Conservation (phyloP, 1,284 basidiomycete genomes). For the Cryptococcus hybrid region DNA sequence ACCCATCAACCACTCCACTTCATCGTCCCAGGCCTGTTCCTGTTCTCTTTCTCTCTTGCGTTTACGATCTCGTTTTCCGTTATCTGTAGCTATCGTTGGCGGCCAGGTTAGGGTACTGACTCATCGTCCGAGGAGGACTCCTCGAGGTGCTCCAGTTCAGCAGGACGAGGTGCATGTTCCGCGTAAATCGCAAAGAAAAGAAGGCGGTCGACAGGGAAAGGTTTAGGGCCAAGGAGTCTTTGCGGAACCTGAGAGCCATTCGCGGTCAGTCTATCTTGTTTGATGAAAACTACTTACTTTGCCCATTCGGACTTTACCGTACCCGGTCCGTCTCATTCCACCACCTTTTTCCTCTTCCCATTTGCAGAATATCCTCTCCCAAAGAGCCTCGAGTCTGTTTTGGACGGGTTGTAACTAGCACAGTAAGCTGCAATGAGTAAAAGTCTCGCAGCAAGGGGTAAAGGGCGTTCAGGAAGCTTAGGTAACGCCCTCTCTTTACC, state of each 20-base stretch:
- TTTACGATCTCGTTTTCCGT: slow-evolving; percentile 54
- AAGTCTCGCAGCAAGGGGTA: slow-evolving; percentile 67
- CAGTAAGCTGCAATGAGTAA: slow-evolving; percentile 78
- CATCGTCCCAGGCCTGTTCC: slow-evolving; percentile 50
- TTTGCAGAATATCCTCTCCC: slow-evolving; percentile 64
- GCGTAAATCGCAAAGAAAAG: slow-evolving; percentile 76
- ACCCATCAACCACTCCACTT: slow-evolving; percentile 41
- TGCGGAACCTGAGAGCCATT: slow-evolving; percentile 65
- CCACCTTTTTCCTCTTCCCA: slow-evolving; percentile 60
- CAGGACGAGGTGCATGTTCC: slow-evolving; percentile 63
- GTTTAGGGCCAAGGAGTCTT: slow-evolving; percentile 71
- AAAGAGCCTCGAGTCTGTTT: slow-evolving; percentile 78
- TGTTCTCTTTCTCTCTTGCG: slow-evolving; percentile 65
- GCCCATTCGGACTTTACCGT: slow-evolving; percentile 38
- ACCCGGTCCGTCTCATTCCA: slow-evolving; percentile 49
- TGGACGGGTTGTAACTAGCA: slow-evolving; percentile 81
- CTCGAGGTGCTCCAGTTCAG: slow-evolving; percentile 23
- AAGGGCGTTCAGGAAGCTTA: slow-evolving; percentile 31
- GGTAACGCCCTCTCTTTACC: slow-evolving; percentile 16
- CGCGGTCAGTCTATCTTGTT: not conserved
- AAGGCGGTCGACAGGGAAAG: slow-evolving; percentile 79
- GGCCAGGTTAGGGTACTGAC: slow-evolving; percentile 11
- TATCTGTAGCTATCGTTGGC: slow-evolving; percentile 12
- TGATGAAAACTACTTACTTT: slow-evolving; percentile 27
- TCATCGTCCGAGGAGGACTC: slow-evolving; percentile 32